Evolutionary conservation across 2,329 filamentous ascomycete species (phyloP).

Genomic region (Macroventuria anomochaeta): DNA sequence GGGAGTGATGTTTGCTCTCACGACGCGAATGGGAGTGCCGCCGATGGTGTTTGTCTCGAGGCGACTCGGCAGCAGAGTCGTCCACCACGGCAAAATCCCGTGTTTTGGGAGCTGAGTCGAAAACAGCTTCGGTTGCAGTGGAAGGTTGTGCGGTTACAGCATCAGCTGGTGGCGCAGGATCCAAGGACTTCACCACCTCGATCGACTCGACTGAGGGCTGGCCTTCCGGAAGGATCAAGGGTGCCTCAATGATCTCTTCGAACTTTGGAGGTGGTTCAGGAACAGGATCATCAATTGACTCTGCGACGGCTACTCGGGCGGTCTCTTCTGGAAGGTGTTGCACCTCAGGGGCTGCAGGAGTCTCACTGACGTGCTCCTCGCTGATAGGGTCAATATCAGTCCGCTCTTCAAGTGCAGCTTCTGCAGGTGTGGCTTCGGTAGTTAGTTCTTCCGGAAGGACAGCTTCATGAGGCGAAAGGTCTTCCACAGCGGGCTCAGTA

Average conservation of each 20-base stretch:
- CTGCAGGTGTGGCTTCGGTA: neutral
- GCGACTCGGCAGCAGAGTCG: conserved; percentile 28
- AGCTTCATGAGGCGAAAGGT: neutral
- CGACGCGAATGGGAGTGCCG: conserved; percentile 37
- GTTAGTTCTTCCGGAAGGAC: neutral
- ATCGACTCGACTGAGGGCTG: neutral
- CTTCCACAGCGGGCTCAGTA: neutral
- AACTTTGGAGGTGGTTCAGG: too few species aligned
- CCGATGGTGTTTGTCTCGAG: conserved; percentile 36
- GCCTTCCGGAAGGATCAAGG: neutral
- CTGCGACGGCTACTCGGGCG: neutral
- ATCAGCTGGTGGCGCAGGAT: neutral
- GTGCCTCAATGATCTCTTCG: too few species aligned
- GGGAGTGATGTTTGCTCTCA: conserved; percentile 36
- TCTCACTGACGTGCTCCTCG: neutral
- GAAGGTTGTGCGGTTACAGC: neutral
- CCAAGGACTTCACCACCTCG: neutral
- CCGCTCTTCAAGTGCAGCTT: neutral
- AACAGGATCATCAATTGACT: neutral
- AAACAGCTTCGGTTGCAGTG: neutral
- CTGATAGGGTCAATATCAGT: too few species aligned
- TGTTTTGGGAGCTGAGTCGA: conserved; percentile 18
- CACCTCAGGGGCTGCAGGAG: neutral
- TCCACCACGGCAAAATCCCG: conserved; percentile 40
- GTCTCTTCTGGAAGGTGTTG: neutral